Evolutionary conservation across 176 grass and related monocot genomes (phyloP), one percentile per base, ranked within the genome.

Genomic region (Thinopyrum elongatum): DNA sequence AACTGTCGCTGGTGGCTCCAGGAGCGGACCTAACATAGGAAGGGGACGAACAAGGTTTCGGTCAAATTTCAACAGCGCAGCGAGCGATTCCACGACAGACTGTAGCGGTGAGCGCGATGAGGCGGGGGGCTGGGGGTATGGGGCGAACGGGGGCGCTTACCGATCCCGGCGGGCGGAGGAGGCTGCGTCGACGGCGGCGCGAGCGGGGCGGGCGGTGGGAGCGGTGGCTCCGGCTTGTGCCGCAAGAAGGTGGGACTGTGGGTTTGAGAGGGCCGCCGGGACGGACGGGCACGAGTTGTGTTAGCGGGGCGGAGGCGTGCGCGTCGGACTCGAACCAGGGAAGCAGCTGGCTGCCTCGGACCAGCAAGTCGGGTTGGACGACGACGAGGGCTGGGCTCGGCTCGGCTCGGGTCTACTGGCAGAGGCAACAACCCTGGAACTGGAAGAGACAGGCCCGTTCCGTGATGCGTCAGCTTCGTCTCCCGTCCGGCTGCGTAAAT

Each of bases 171-270:
- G 25, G 25, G 36, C 36, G 60, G 60, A 21, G 60, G 60, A 46
- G 78, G 60, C 17, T 25, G 16, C 36, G 60, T 44, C 38, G 38
- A 42, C 78, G 78, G 78, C 78, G 60, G 60, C 25, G 78, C 10
- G 5, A 60, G 78, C 78, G 60, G 60, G 16, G 78, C 10, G 5
- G 46, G 46, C 5, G 47, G 1, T 0, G 58, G 38, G 38, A 42
- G 29, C 78, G 78, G 46, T 25, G 38, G 78, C 26, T 65, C 78
- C 60, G 60, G 36, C 78, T 65, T 80, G 38, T 46, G 26, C 16
- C 78, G 78, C 78, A 80, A 65, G 78, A 80, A 80, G 78, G 60
- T 30, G 60, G 78, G 36, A 42, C 36, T 44, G 59, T 29, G 59
- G 77, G 77, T 46, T 17, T 22, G 77, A 3, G 60, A 2, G 16